A percentile compares a stretch with the other conserved stretches of the same genome.
phyloP scores from a whole-genome alignment of 2,329 filamentous ascomycete species.

The Pezicula carpinea region DNA sequence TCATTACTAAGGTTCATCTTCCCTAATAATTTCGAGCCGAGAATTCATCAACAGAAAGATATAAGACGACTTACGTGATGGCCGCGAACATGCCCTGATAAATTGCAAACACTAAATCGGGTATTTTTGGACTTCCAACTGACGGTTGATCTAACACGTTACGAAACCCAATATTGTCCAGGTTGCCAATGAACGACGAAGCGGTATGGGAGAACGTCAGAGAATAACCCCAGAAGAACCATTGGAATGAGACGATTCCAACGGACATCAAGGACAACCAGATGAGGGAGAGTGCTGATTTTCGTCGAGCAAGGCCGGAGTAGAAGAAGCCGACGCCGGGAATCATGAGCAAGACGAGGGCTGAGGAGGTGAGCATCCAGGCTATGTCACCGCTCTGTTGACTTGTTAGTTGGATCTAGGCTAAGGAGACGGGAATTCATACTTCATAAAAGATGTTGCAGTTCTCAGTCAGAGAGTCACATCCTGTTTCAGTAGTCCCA shows the following conservation, averaged over 20 bases:
- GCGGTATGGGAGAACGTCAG: slow-evolving; percentile 15
- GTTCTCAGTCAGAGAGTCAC: slow-evolving; percentile 55
- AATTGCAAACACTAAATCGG: slow-evolving; percentile 81
- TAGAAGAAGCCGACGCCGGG: slow-evolving; percentile 89
- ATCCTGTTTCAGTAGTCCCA: slow-evolving; percentile 48
- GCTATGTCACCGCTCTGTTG: slow-evolving; percentile 54
- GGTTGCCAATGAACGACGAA: slow-evolving; percentile 62
- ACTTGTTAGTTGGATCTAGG: not conserved
- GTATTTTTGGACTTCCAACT: slow-evolving; percentile 66
- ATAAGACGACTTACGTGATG: slow-evolving; percentile 50
- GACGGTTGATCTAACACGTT: slow-evolving; percentile 70
- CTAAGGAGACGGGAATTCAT: not conserved
- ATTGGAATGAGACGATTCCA: slow-evolving; percentile 74
- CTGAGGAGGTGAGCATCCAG: slow-evolving; percentile 76
- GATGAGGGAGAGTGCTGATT: slow-evolving; percentile 81
- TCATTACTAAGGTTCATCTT: not conserved
- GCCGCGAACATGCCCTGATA: slow-evolving; percentile 84
- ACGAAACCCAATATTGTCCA: slow-evolving; percentile 72
- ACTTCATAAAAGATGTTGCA: slow-evolving; percentile 58
- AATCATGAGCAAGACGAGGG: slow-evolving; percentile 84
- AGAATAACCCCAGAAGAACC: slow-evolving; percentile 22
- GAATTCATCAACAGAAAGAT: not conserved
- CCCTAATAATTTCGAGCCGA: too few species aligned
- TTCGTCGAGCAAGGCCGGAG: slow-evolving; percentile 80
- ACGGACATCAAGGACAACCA: slow-evolving; percentile 84